Evolutionary conservation across 805 yeast species (phyloP), one percentile per base, ranked within the genome.

Genomic region (Starmerella scarabaei): DNA sequence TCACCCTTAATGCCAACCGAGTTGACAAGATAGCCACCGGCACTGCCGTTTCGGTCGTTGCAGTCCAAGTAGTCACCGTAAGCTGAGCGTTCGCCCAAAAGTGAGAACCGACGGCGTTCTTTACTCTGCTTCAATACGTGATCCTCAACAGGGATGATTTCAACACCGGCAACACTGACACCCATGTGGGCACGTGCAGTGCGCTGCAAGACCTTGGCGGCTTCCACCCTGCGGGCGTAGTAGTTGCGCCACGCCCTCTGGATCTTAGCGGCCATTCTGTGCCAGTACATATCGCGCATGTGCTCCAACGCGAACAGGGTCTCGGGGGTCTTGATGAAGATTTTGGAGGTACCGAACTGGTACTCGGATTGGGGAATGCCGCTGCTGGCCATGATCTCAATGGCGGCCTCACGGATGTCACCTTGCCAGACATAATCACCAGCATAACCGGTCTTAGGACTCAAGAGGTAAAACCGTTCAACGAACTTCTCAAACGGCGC

Each of bases 221-320:
- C 85, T 53, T 83, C 94, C 41, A 77, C 80, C 63, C 86, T 77
- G 55, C 82, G 71, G 59, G 75, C 77, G 46, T 77, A 64, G 56
- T 79, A 82, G 53, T 82, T 69, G 65, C 98, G 73, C 82, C 96
- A 85, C 3, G 98, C 97, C 50, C 96, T 74, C 66, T 91, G 99
- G 52, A 91, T 88, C 53, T 93, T 75, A 3, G 94, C 86, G 4
- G 98, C 98, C 93, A 91, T 91, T 52, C 82, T 83, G 55, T 84
- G 88, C 97, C 98, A 91, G 58, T 85, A 91, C 64, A 77, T 80
- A 54, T 91, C 99, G 60, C 97, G 74, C 88, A 88, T 76, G 53
- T 83, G 88, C 62, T 91, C 99, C 42, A 91, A 65, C 0, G 95
- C 94, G 59, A 91, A 91, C 53, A 91, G 66, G 0, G 97, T 88